These are phyloP conservation scores for Phytophthora citrophthora DNA, from an alignment of 352 stramenopile species.

Conservation along the genomic window DNA sequence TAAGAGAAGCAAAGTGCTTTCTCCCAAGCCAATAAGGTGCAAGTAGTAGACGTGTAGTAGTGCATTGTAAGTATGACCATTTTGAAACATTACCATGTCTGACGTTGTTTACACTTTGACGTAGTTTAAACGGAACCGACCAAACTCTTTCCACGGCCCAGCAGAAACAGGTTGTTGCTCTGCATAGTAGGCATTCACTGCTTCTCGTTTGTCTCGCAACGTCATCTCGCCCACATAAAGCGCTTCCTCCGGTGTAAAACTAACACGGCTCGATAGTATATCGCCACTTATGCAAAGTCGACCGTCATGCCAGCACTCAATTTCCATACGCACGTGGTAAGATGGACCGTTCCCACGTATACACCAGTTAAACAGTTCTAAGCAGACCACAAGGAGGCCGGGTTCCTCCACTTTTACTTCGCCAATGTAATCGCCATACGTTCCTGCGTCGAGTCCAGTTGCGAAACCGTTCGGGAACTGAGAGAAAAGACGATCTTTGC, in stretches of 20 bases:
- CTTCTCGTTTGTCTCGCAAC: constrained; percentile 42
- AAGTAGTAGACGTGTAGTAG: constrained; percentile 2
- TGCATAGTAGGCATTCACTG: constrained; percentile 17
- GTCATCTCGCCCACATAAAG: constrained; percentile 46
- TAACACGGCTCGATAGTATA: constrained; percentile 26
- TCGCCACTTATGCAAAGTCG: constrained; percentile 58
- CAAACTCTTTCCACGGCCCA: constrained; percentile 29
- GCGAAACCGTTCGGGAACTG: constrained; percentile 54
- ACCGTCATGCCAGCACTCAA: constrained; percentile 51
- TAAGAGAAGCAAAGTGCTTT: not conserved
- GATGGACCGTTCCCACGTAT: constrained; percentile 24
- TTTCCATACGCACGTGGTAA: constrained; percentile 46
- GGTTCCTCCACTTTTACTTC: constrained; percentile 46
- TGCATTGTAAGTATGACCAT: not conserved
- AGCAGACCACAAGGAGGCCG: constrained; percentile 46
- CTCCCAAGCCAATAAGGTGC: not conserved
- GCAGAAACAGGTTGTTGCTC: not conserved
- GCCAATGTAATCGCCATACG: constrained; percentile 60
- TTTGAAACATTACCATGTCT: not conserved
- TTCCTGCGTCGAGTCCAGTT: constrained; percentile 20
- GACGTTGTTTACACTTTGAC: not conserved
- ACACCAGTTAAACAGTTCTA: constrained; percentile 52
- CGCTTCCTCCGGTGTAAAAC: constrained; percentile 36
- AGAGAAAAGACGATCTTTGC: constrained; percentile 60
- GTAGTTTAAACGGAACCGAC: constrained; percentile 40